These are phyloP conservation scores for Xylariaceae sp. DNA, from an alignment of 2,329 filamentous ascomycete species.

Conservation along the genomic window DNA sequence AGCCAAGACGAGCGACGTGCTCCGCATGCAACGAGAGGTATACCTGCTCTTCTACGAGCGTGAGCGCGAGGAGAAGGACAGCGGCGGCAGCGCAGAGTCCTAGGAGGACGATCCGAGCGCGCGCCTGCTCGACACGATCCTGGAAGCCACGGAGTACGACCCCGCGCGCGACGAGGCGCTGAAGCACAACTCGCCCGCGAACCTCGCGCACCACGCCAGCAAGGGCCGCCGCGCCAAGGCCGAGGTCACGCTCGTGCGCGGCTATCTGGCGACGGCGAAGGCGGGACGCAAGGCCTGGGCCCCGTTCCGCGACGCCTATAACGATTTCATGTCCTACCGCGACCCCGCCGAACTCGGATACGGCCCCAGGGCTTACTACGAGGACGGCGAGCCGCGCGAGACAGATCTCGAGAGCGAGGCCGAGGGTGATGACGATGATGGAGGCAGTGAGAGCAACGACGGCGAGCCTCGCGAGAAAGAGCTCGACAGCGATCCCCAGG, in stretches of 20 bases:
- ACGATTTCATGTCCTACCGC: slow-evolving; percentile 1
- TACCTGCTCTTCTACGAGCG: slow-evolving; percentile 96
- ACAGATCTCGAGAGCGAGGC: not conserved
- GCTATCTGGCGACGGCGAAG: not conserved
- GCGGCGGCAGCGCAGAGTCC: not conserved
- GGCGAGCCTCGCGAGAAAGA: too few relatives aligned
- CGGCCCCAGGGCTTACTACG: not conserved
- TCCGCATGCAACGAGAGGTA: slow-evolving; percentile 92
- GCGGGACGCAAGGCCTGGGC: not conserved
- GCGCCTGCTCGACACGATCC: not conserved
- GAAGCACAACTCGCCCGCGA: too few relatives aligned
- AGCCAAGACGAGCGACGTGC: slow-evolving; percentile 83
- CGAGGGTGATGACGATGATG: not conserved
- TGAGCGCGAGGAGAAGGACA: slow-evolving; percentile 43
- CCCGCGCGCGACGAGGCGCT: too few relatives aligned
- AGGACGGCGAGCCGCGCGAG: too few relatives aligned
- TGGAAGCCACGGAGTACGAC: too few relatives aligned
- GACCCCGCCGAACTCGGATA: not conserved
- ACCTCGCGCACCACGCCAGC: too few relatives aligned
- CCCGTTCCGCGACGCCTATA: not conserved
- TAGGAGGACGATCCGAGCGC: not conserved
- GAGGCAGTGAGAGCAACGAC: too few relatives aligned
- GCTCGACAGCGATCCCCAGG: too few relatives aligned
- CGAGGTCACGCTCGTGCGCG: too few relatives aligned
- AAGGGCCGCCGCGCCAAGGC: too few relatives aligned